A percentile compares a stretch with the other conserved stretches of the same genome.
Evolutionary conservation across 306 rosid species (phyloP).

Genomic region (Castanea crenata): DNA sequence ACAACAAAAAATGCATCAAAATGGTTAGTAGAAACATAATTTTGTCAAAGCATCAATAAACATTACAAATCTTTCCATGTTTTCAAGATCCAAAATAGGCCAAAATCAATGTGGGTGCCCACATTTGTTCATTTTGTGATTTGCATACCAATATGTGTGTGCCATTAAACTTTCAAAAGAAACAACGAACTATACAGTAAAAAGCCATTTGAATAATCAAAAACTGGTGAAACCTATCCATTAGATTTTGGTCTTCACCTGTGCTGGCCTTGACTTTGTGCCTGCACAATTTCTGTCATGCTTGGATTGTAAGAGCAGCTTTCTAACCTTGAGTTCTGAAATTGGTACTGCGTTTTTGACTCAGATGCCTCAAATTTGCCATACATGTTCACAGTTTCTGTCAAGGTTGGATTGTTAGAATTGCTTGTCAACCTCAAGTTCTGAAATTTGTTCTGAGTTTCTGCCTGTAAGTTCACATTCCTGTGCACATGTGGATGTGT

Average conservation of each 20-base stretch:
- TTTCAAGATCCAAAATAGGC: too few species aligned
- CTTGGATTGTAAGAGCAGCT: constrained; percentile 13
- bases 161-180: background rate
- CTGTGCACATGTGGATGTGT: constrained; percentile 29
- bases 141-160: too few species aligned
- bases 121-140: too few species aligned
- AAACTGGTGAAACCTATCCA: background rate
- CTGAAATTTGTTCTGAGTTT: constrained; percentile 12
- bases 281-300: constrained; percentile 21
- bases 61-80: too few species aligned
- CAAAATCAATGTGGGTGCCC: too few species aligned
- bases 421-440: constrained; percentile 14
- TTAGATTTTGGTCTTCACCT: constrained; percentile 50
- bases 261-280: constrained; percentile 33
- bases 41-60: too few species aligned
- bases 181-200: background rate
- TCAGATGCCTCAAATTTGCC: background rate
- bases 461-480: constrained; percentile 10
- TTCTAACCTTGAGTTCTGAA: background rate
- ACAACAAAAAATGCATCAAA: too few species aligned
- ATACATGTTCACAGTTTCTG: constrained; percentile 33
- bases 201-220: too few species aligned
- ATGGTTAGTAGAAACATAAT: too few species aligned
- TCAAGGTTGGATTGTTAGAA: constrained; percentile 16
- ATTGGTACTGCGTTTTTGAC: constrained; percentile 6